Conservation (phyloP, 345 rosid genomes). For the Aurinia saxatilis region DNA sequence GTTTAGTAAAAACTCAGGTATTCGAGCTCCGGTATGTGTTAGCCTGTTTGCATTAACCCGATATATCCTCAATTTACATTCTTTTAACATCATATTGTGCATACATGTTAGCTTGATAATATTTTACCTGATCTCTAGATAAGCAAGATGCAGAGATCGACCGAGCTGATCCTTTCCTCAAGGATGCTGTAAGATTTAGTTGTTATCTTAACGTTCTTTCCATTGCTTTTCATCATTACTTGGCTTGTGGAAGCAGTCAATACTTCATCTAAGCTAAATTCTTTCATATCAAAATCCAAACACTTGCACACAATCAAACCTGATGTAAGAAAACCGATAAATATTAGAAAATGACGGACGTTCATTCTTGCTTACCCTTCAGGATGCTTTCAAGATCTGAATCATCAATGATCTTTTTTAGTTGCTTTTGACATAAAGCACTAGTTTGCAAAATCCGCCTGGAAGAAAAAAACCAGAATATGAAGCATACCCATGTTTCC, state of each 20-base stretch:
- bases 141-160: conserved; percentile 63
- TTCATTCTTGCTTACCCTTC: conserved; percentile 50
- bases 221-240: conserved; percentile 62
- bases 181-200: conserved; percentile 42
- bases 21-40: conserved; percentile 54
- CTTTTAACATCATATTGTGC: background rate
- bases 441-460: conserved; percentile 61
- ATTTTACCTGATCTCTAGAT: conserved; percentile 60
- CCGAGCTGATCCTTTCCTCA: conserved; percentile 66
- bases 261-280: conserved; percentile 49
- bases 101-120: background rate
- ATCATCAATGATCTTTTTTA: conserved; percentile 73
- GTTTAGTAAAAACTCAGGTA: conserved; percentile 62
- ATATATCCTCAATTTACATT: conserved; percentile 1
- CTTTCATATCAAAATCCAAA: conserved; percentile 79
- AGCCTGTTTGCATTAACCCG: conserved; percentile 37
- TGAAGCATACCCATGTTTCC: no score
- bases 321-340: background rate
- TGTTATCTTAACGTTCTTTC: conserved; percentile 46
- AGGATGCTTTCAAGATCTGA: conserved; percentile 74
- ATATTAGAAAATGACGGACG: background rate
- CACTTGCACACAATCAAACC: conserved; percentile 33
- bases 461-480: no score
- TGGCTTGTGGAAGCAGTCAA: conserved; percentile 61
- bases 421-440: conserved; percentile 74